These are phyloP conservation scores for Fraxinus albicans DNA, from an alignment of 305 asterid species.

Conservation along the genomic window DNA sequence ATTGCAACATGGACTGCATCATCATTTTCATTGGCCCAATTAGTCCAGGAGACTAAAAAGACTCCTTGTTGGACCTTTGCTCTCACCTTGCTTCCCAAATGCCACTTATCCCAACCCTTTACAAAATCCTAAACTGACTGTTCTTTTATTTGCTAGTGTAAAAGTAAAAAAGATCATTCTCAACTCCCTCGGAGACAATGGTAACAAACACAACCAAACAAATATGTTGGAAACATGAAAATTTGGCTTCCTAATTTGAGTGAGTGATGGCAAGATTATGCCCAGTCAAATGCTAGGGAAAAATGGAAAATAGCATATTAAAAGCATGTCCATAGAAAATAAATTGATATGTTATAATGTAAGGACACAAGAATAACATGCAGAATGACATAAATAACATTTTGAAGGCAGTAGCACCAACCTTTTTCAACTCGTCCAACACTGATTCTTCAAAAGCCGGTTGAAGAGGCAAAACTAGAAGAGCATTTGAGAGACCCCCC, in stretches of 20 bases:
- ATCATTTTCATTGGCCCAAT: too few relatives aligned
- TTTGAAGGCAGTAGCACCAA: conserved; percentile 15
- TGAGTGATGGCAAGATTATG: not conserved
- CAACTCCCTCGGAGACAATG: not conserved
- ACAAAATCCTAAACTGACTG: too few relatives aligned
- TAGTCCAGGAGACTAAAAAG: too few relatives aligned
- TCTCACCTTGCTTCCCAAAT: too few relatives aligned
- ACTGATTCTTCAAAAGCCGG: conserved; percentile 72
- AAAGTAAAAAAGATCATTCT: not conserved
- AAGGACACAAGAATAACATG: not conserved
- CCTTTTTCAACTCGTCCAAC: conserved; percentile 70
- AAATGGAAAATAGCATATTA: not conserved
- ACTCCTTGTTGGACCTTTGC: too few relatives aligned
- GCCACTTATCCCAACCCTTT: too few relatives aligned
- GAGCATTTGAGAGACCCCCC: conserved; percentile 75
- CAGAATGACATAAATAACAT: not conserved
- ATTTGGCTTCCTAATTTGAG: not conserved
- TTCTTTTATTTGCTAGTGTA: too few relatives aligned
- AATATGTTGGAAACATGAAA: not conserved
- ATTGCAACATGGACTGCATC: too few relatives aligned
- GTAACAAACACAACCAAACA: not conserved
- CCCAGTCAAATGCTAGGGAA: not conserved
- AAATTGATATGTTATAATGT: not conserved
- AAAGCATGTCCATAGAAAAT: not conserved
- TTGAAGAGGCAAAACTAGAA: conserved; percentile 66